phyloP scores from a whole-genome alignment of 495 filamentous ascomycete genomes.

The Neurospora africana region DNA sequence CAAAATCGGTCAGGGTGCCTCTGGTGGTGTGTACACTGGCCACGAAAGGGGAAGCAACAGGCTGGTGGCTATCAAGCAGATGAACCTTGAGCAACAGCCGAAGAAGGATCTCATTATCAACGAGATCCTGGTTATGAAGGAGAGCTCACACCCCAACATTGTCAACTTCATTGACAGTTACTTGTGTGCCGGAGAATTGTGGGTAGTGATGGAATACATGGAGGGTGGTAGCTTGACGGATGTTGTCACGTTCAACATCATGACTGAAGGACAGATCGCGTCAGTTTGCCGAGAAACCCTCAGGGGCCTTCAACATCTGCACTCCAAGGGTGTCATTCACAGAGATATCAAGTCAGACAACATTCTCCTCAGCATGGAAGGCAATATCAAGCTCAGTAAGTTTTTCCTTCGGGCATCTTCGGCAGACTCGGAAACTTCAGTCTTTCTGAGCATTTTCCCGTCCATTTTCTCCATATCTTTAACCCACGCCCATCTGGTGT shows the following conservation, averaged over 20 bases:
- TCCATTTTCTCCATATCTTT: neutral
- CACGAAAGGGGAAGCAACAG: constrained; percentile 73
- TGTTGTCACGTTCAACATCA: constrained; percentile 97
- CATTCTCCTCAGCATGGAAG: constrained; percentile 86
- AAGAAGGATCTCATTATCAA: constrained; percentile 99
- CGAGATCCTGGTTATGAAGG: constrained; percentile 98
- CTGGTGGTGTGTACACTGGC: constrained; percentile 89
- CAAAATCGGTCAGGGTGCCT: constrained; percentile 96
- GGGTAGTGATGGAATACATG: constrained; percentile 99
- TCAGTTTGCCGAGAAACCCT: constrained; percentile 91
- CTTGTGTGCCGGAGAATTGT: constrained; percentile 76
- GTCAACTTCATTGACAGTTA: constrained; percentile 99
- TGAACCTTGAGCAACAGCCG: constrained; percentile 96
- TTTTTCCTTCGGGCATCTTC: constrained; percentile 9
- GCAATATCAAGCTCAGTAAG: constrained; percentile 96
- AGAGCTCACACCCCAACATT: constrained; percentile 95
- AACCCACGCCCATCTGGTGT: neutral
- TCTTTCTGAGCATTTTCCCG: neutral
- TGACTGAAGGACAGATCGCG: constrained; percentile 94
- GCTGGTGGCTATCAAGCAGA: constrained; percentile 97
- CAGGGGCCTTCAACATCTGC: constrained; percentile 84
- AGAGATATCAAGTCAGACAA: constrained; percentile 99
- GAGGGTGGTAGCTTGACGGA: constrained; percentile 95
- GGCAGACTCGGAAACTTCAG: constrained; percentile 2
- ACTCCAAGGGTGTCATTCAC: constrained; percentile 96